Percentiles rank a stretch among this genome's conserved stretches.
phyloP scores from a whole-genome alignment of 257 asterid species.

The Fraxinus quadrangulata region DNA sequence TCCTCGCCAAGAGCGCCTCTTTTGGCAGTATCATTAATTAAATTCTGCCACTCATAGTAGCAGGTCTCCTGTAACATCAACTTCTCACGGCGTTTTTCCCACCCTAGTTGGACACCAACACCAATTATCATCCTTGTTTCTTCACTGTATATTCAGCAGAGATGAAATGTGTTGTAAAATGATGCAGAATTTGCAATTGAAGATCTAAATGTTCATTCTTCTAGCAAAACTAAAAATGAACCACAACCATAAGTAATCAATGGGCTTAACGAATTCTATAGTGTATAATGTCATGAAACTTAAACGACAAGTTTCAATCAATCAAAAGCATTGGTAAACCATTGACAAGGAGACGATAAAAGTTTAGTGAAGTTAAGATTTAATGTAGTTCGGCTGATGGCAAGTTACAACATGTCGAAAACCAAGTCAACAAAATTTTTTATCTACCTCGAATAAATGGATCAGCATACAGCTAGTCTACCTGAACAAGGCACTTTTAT shows the following conservation, averaged over 20 bases:
- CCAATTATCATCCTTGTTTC: slow-evolving; percentile 86
- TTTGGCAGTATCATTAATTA: slow-evolving; percentile 67
- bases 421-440: neutral
- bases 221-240: neutral
- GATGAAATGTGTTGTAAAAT: slow-evolving; percentile 14
- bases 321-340: neutral
- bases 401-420: neutral
- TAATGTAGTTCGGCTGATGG: neutral
- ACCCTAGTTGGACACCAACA: slow-evolving; percentile 75
- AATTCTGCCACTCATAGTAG: slow-evolving; percentile 74
- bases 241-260: neutral
- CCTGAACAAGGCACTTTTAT: slow-evolving; percentile 19
- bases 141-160: slow-evolving; percentile 46
- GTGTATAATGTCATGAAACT: neutral
- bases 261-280: neutral
- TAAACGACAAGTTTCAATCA: neutral
- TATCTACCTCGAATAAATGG: neutral
- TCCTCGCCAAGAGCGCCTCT: slow-evolving; percentile 73
- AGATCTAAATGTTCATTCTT: neutral
- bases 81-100: slow-evolving; percentile 86
- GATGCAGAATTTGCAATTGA: neutral
- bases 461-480: slow-evolving; percentile 6
- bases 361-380: neutral
- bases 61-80: slow-evolving; percentile 79
- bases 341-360: neutral